Evolutionary conservation across 108 stramenopile species (phyloP), one percentile per base, ranked within the genome.

Genomic region (Cyclostephanos invisitatus): DNA sequence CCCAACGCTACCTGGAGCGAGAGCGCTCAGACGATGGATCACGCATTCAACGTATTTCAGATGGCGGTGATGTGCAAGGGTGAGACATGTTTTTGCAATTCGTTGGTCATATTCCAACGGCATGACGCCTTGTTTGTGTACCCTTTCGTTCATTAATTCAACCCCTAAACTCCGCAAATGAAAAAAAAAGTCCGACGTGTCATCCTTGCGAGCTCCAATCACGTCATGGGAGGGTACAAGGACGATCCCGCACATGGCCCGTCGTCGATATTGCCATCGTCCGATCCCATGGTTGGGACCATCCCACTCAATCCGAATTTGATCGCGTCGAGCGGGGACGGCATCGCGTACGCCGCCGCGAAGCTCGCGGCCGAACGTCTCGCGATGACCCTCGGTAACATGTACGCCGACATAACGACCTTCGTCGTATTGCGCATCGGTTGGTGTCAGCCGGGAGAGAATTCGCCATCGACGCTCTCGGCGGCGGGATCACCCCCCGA

Each of bases 141-240:
- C 36, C 7, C 36, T 3, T 37, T 37, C 36, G 36, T 7, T 37
- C 36, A 7, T 37, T 37, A 6, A 36, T 36, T 36, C 36, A n/a
- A n/a, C n/a, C n/a, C n/a, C n/a, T n/a, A n/a, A n/a, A n/a, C n/a
- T n/a, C n/a, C n/a, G n/a, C n/a, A n/a, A n/a, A n/a, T n/a, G n/a
- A n/a, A n/a, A n/a, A n/a, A n/a, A n/a, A n/a, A 55, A 74, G 82
- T 79, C 27, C 67, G 74, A 18, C 73, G 82, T 50, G 73, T 83
- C 46, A 70, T 83, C 29, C 51, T 83, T 32, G 82, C 82, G 10
- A 68, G 65, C 48, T 79, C 77, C 24, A 83, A 83, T 51, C 82
- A 83, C 56, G 82, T 83, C 72, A 79, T 83, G 82, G 82, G 82
- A 44, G 82, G 82, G 0, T 79, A 83, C 74, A 83, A 83, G 60